Percentiles rank a stretch among this genome's conserved stretches.
These are phyloP conservation scores for Calophaca sinica DNA, from an alignment of 306 rosid species.

Conservation along the genomic window DNA sequence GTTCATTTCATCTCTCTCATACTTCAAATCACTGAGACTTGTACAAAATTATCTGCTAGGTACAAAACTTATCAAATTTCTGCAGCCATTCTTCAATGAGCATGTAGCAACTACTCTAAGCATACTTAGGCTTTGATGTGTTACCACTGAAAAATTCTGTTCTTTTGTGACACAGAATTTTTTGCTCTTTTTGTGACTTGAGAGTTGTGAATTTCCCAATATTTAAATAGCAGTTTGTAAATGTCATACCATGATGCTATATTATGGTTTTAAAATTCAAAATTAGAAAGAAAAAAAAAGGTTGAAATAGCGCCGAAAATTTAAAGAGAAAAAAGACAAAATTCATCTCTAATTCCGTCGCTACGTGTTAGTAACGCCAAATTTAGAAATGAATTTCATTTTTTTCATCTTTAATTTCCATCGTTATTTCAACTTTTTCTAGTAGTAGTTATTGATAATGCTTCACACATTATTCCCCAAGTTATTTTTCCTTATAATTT, in stretches of 20 bases:
- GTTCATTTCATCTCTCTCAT: conserved; percentile 60
- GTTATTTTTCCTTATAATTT: neutral
- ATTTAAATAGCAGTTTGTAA: neutral
- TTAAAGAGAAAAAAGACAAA: no score
- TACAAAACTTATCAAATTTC: conserved; percentile 33
- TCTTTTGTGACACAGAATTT: neutral
- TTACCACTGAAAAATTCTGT: conserved; percentile 20
- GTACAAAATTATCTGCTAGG: conserved; percentile 15
- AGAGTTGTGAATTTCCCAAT: neutral
- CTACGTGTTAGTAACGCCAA: no score
- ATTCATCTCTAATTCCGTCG: no score
- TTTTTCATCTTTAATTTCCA: no score
- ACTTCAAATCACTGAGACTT: conserved; percentile 39
- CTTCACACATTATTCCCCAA: conserved; percentile 14
- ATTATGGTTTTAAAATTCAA: neutral
- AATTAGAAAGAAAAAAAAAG: no score
- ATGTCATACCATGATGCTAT: conserved; percentile 1
- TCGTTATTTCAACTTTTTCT: no score
- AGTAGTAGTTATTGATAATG: neutral
- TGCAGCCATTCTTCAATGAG: conserved; percentile 15
- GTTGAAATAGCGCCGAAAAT: no score
- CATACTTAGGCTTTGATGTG: conserved; percentile 36
- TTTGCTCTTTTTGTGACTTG: no score
- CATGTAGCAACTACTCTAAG: neutral
- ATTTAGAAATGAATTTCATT: no score